These are phyloP conservation scores for Boletus rubescentipes DNA, from an alignment of 768 basidiomycete species.

Conservation along the genomic window DNA sequence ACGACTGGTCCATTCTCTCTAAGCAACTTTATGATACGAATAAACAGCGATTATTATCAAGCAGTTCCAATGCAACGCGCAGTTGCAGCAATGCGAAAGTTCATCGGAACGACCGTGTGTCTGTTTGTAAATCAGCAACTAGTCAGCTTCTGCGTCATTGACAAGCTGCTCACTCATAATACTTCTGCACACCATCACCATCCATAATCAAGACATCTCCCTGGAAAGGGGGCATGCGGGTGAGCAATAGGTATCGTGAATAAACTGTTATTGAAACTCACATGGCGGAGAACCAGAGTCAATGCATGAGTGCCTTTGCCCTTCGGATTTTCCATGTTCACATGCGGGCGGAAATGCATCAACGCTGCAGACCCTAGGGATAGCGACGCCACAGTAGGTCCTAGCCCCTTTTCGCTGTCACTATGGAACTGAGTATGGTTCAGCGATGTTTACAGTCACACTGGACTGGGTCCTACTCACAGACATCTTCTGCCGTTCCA, in stretches of 20 bases:
- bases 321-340: slow-evolving; percentile 35
- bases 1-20: not conserved
- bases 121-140: slow-evolving; percentile 36
- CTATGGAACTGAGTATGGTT: slow-evolving; percentile 63
- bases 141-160: not conserved
- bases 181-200: slow-evolving; percentile 61
- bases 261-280: slow-evolving; percentile 30
- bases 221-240: slow-evolving; percentile 36
- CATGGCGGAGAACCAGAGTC: slow-evolving; percentile 65
- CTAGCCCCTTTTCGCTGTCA: slow-evolving; percentile 72
- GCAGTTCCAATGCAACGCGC: slow-evolving; percentile 58
- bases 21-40: not conserved
- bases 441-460: not conserved
- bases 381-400: slow-evolving; percentile 70
- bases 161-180: slow-evolving; percentile 62
- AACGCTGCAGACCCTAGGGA: slow-evolving; percentile 74
- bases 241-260: slow-evolving; percentile 6
- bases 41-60: slow-evolving; percentile 9
- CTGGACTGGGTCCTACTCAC: slow-evolving; percentile 39
- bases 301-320: slow-evolving; percentile 37
- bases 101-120: slow-evolving; percentile 71
- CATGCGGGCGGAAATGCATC: slow-evolving; percentile 72
- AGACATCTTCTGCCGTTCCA: slow-evolving; percentile 84
- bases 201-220: slow-evolving; percentile 82
- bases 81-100: slow-evolving; percentile 80